phyloP scores from a whole-genome alignment of 352 stramenopile genomes.

The Pythium phragmitis region DNA sequence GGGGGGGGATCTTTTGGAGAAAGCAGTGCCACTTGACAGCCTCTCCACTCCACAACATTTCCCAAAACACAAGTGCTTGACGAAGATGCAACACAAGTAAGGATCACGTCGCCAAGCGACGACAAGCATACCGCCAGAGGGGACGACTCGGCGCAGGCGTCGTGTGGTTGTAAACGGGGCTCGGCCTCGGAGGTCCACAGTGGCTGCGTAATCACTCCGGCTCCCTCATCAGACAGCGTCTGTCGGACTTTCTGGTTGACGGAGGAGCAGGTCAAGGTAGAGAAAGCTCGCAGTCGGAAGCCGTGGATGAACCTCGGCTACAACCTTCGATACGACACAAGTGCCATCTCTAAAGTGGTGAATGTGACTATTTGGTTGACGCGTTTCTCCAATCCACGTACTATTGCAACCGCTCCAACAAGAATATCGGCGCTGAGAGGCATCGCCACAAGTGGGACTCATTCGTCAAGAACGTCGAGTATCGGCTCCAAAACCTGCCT shows the following conservation, averaged over 20 bases:
- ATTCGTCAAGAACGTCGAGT: slow-evolving; percentile 4
- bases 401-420: slow-evolving; percentile 9
- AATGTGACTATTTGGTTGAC: slow-evolving; percentile 10
- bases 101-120: too few relatives aligned
- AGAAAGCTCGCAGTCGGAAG: slow-evolving; percentile 1
- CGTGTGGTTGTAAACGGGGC: too few relatives aligned
- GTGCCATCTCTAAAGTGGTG: slow-evolving; percentile 9
- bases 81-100: too few relatives aligned
- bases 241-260: slow-evolving; percentile 8
- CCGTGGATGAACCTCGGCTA: neutral
- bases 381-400: slow-evolving; percentile 11
- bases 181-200: neutral
- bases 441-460: neutral
- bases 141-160: too few relatives aligned
- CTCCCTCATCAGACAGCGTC: neutral
- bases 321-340: slow-evolving; percentile 1
- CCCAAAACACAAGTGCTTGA: too few relatives aligned
- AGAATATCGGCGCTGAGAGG: neutral
- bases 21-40: too few relatives aligned
- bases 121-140: too few relatives aligned
- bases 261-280: slow-evolving; percentile 14
- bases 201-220: neutral
- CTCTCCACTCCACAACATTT: too few relatives aligned
- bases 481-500: slow-evolving; percentile 1
- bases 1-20: too few relatives aligned